phyloP scores from a whole-genome alignment of 768 basidiomycete species.

The Ramaria sp. region DNA sequence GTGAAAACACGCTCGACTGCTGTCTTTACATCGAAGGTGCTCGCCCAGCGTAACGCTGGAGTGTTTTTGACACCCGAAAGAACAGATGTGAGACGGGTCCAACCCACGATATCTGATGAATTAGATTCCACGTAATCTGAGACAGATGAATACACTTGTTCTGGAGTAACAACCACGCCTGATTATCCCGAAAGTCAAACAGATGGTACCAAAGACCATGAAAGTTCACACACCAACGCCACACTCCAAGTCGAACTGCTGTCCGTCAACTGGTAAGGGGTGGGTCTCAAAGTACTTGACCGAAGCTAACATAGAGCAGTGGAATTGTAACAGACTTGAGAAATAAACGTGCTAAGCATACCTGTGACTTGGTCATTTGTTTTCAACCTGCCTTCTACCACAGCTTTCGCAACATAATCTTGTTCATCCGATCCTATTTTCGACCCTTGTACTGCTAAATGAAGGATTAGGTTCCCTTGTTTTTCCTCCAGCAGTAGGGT shows the following conservation, averaged over 20 bases:
- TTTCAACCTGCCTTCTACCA: constrained; percentile 66
- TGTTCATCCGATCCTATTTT: constrained; percentile 55
- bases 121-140: constrained; percentile 42
- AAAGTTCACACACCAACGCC: constrained; percentile 65
- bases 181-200: not conserved
- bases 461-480: constrained; percentile 57
- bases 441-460: constrained; percentile 49
- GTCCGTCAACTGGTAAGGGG: constrained; percentile 49
- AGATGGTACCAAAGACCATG: not conserved
- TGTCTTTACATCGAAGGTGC: constrained; percentile 74
- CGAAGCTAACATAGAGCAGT: constrained; percentile 35
- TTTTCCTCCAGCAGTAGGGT: constrained; percentile 58
- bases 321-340: not conserved
- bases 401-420: constrained; percentile 52
- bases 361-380: constrained; percentile 81
- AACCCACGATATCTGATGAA: constrained; percentile 45
- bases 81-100: constrained; percentile 62
- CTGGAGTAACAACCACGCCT: constrained; percentile 74
- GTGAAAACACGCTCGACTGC: constrained; percentile 61
- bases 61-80: constrained; percentile 53
- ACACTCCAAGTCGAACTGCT: constrained; percentile 65
- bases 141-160: constrained; percentile 49
- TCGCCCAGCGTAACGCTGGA: constrained; percentile 70
- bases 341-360: constrained; percentile 24
- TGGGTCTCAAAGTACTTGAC: constrained; percentile 62